Evolutionary conservation across 352 stramenopile genomes (phyloP).

Genomic region (Phytopythium oedochilum): DNA sequence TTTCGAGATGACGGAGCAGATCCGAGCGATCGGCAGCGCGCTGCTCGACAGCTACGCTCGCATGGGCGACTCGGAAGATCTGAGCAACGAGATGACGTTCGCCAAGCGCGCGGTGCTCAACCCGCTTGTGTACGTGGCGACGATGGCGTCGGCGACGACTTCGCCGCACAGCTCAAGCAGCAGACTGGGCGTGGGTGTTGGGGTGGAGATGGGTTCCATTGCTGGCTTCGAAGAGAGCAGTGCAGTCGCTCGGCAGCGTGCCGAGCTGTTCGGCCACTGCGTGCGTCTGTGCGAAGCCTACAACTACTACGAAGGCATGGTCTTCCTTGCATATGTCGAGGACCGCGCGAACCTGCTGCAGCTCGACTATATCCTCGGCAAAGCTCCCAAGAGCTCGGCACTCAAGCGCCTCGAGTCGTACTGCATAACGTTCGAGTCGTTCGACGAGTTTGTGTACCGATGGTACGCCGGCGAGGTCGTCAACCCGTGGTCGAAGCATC

Average conservation of each 20-base stretch:
- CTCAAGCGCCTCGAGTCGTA: slow-evolving; percentile 64
- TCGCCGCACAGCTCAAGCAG: neutral
- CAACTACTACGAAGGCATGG: slow-evolving; percentile 82
- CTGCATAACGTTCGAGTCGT: slow-evolving; percentile 49
- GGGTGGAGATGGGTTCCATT: neutral
- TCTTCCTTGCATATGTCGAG: slow-evolving; percentile 62
- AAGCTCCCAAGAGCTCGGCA: slow-evolving; percentile 38
- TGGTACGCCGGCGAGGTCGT: slow-evolving; percentile 75
- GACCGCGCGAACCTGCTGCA: slow-evolving; percentile 50
- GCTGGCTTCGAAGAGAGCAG: slow-evolving; percentile 13
- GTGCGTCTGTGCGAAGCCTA: slow-evolving; percentile 66
- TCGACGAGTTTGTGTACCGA: slow-evolving; percentile 59
- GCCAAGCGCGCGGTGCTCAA: slow-evolving; percentile 63
- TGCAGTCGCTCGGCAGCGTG: slow-evolving; percentile 30
- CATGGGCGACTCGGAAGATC: slow-evolving; percentile 53
- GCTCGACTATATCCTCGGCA: slow-evolving; percentile 71
- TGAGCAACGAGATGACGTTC: slow-evolving; percentile 53
- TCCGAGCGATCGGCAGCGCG: slow-evolving; percentile 40
- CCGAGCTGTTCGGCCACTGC: slow-evolving; percentile 47
- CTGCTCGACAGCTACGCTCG: slow-evolving; percentile 53
- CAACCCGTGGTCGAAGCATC: slow-evolving; percentile 52
- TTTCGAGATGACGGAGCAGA: slow-evolving; percentile 62
- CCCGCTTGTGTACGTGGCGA: slow-evolving; percentile 67
- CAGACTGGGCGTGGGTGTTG: neutral
- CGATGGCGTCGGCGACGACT: slow-evolving; percentile 13